Evolutionary conservation across 2,329 filamentous ascomycete species (phyloP), one percentile per base, ranked within the genome.

Genomic region (Fusarium phyllophilum): DNA sequence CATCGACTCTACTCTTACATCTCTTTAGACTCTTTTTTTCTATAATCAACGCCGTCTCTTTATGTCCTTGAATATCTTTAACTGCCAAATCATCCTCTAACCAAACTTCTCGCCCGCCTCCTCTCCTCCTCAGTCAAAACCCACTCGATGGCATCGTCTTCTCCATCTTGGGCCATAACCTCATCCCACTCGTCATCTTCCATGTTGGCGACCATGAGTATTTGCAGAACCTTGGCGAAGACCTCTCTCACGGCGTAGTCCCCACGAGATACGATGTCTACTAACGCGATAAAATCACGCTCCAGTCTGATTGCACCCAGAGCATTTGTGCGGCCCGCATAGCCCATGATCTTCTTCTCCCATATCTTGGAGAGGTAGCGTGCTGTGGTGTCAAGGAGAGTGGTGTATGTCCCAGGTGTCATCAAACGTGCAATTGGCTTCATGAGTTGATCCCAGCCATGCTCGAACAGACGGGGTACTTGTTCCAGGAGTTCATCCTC

Each of bases 161-260:
- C 89, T 41, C 84, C 86, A 38, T 86, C 83, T 31, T 80, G 67
- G 45, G 87, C 83, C 12, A 82, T 79, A 44, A 95, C 82, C 82
- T 96, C 94, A 54, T 96, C 93, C 93, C 95, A 97, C 83, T 98
- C 96, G 66, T 98, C 95, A 39, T 96, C 94, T 80, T 98, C 95
- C 94, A 98, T 97, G 76, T 95, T 96, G 80, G 96, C 91, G 22
- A 97, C 90, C 86, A 97, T 90, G 65, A 93, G 90, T 77, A 97
- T 92, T 86, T 98, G 94, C 67, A 88, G 87, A 66, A 93, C 93
- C 78, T 91, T 90, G 34, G 88, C 87, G 84, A 98, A 97, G 7
- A 89, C 83, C 79, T 97, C 95, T 38, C 94, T 87, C 41, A 96
- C 88, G 4, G 89, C 89, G 80, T 97, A 98, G 78, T 93, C 91